phyloP scores from a whole-genome alignment of 805 yeast species.

The Kodamaea hsintzibuensis region DNA sequence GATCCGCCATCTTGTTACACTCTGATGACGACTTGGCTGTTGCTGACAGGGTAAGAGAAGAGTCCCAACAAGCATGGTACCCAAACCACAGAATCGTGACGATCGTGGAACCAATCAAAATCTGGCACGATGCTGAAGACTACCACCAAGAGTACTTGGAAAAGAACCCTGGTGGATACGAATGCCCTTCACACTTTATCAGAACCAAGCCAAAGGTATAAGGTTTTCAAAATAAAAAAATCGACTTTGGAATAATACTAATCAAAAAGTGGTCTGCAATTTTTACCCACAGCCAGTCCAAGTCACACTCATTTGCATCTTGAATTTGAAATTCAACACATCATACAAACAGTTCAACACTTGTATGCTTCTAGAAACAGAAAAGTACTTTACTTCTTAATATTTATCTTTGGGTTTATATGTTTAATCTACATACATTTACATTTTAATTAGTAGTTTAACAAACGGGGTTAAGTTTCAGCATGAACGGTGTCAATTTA shows the following conservation, averaged over 20 bases:
- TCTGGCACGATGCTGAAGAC: conserved; percentile 92
- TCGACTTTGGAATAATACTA: not conserved
- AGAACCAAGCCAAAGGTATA: conserved; percentile 58
- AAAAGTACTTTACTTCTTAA: not conserved
- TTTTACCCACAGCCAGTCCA: not conserved
- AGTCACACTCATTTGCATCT: conserved; percentile 4
- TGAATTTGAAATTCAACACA: conserved; percentile 12
- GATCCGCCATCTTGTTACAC: conserved; percentile 77
- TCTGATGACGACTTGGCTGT: conserved; percentile 47
- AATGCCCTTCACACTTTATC: conserved; percentile 85
- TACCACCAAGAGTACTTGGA: conserved; percentile 85
- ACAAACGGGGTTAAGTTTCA: too few species aligned
- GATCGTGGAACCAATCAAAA: conserved; percentile 60
- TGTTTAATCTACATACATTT: not conserved
- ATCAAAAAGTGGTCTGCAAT: not conserved
- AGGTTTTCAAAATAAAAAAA: not conserved
- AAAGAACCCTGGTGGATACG: conserved; percentile 83
- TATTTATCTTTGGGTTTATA: not conserved
- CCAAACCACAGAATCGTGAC: conserved; percentile 71
- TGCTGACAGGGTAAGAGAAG: conserved; percentile 48
- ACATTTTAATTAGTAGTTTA: too few species aligned
- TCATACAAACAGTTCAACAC: conserved; percentile 10
- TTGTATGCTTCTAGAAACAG: conserved; percentile 1
- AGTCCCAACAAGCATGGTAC: conserved; percentile 73
- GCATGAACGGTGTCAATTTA: too few species aligned